Conservation (phyloP, 73 alveolate genomes). For the Paramecium biaurelia region DNA sequence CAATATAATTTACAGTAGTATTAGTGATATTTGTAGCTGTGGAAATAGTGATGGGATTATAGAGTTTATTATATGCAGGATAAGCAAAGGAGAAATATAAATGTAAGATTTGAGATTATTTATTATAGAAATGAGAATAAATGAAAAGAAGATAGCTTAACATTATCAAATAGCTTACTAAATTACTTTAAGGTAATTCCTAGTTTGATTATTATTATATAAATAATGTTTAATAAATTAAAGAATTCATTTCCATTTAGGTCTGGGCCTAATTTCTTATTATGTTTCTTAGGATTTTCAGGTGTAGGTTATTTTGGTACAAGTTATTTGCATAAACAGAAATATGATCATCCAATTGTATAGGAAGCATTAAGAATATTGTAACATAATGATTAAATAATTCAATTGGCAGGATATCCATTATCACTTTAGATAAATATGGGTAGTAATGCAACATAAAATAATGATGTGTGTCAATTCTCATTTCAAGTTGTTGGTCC, state of each 20-base stretch:
- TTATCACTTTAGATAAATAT: background rate
- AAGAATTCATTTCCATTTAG: slow-evolving; percentile 11
- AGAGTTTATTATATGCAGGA: slow-evolving; percentile 9
- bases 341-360: slow-evolving; percentile 46
- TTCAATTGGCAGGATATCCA: slow-evolving; percentile 43
- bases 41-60: background rate
- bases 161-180: background rate
- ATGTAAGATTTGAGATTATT: background rate
- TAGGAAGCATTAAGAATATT: slow-evolving; percentile 29
- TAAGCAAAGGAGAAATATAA: slow-evolving; percentile 3
- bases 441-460: background rate
- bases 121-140: background rate
- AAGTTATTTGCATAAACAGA: background rate
- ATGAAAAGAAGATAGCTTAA: background rate
- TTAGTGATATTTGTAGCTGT: background rate
- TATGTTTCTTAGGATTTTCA: slow-evolving; percentile 16
- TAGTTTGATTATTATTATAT: background rate
- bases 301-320: slow-evolving; percentile 19
- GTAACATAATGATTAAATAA: slow-evolving; percentile 6
- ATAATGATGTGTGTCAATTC: background rate
- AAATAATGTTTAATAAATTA: slow-evolving; percentile 5
- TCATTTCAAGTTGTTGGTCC: slow-evolving; percentile 36
- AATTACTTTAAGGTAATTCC: background rate
- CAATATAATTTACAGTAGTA: background rate
- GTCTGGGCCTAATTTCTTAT: background rate